These are phyloP conservation scores for Pichia nakasei DNA, from an alignment of 805 yeast species.

Conservation along the genomic window DNA sequence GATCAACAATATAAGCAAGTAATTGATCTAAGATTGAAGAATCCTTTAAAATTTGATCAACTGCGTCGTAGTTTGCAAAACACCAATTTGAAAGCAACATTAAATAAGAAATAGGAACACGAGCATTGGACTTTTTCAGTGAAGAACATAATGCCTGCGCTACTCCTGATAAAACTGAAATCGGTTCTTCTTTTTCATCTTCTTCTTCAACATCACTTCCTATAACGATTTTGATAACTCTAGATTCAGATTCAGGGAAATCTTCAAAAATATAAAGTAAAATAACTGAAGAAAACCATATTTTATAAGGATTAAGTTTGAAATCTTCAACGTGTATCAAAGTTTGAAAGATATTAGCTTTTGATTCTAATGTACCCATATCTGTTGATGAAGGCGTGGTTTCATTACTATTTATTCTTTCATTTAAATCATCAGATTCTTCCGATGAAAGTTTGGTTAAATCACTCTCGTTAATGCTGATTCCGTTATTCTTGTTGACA, in stretches of 20 bases:
- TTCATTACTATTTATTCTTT: background rate
- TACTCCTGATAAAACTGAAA: constrained; percentile 62
- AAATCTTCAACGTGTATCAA: constrained; percentile 69
- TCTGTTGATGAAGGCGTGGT: constrained; percentile 6
- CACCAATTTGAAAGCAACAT: constrained; percentile 70
- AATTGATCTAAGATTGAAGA: constrained; percentile 57
- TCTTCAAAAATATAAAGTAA: constrained; percentile 56
- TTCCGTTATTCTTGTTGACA: background rate
- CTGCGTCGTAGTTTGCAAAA: constrained; percentile 68
- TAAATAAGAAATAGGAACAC: constrained; percentile 70
- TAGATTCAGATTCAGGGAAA: constrained; percentile 37
- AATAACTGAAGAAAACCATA: constrained; percentile 74
- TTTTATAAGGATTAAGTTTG: constrained; percentile 74
- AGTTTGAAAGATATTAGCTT: constrained; percentile 58
- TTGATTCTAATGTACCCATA: constrained; percentile 25
- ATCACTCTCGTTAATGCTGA: no score
- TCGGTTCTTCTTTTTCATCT: constrained; percentile 61
- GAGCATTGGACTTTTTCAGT: constrained; percentile 53
- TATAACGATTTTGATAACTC: constrained; percentile 39
- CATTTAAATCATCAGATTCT: background rate
- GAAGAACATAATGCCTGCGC: constrained; percentile 65
- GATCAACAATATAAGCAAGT: constrained; percentile 52
- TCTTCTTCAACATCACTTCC: constrained; percentile 39
- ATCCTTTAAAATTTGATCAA: constrained; percentile 65
- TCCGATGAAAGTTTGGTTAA: background rate